Evolutionary conservation across 2,329 filamentous ascomycete species (phyloP).

Genomic region (Diaporthe ampelina): DNA sequence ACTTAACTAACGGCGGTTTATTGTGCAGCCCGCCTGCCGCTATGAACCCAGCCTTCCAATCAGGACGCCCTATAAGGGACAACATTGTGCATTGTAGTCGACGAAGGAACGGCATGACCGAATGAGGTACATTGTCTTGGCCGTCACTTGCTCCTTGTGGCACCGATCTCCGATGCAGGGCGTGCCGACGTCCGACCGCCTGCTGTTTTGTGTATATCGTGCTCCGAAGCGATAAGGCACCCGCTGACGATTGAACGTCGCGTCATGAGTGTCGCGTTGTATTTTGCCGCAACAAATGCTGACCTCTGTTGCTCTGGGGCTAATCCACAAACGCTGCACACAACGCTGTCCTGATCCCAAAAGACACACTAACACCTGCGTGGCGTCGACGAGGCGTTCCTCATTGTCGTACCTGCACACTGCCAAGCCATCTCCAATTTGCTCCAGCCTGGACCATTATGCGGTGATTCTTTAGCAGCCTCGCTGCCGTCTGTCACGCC

Average conservation of each 20-base stretch:
- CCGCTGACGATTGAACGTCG: background rate
- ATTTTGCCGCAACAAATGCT: background rate
- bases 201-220: background rate
- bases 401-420: constrained; percentile 20
- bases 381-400: constrained; percentile 15
- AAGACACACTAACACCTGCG: background rate
- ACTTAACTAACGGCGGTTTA: no score
- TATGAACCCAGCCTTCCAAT: background rate
- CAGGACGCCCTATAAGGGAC: no score
- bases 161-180: constrained; percentile 28
- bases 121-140: background rate
- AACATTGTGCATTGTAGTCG: no score
- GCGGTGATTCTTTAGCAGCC: constrained; percentile 1
- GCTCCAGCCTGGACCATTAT: constrained; percentile 16
- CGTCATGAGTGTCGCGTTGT: background rate
- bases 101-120: constrained; percentile 17
- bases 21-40: no score
- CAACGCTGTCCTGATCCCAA: background rate
- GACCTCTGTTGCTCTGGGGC: background rate
- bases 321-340: background rate
- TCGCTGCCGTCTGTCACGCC: background rate
- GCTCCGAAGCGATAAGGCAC: background rate
- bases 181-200: background rate
- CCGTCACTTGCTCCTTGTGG: constrained; percentile 25
- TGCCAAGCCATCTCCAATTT: constrained; percentile 21